Base-by-base conservation (phyloP, 2,329 filamentous ascomycete genomes). In the Sclerotinia glacialis region DNA sequence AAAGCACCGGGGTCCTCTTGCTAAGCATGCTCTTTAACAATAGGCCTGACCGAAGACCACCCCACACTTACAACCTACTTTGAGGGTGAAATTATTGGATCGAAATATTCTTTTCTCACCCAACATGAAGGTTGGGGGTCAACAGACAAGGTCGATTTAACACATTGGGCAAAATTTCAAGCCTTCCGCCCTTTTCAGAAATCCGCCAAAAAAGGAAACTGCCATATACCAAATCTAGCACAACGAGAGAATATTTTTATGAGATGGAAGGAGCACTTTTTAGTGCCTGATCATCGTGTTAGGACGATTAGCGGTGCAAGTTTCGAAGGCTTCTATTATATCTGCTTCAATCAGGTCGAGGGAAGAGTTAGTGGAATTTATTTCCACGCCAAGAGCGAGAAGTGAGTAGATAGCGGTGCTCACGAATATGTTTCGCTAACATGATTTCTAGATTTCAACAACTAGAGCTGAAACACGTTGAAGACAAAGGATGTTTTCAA, bases 311-410 rank as follows among this genome's bases (percentile, higher is more conserved):
- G 88, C 44, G 95, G 95, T 23, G 95, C 95, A 9, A 98, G 94
- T 75, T 99, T 98, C 68, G 95, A 99, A 76, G 95, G 95, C 0
- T 99, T 99, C 77, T 99, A 98, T 78, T 99, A 99, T 76, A 98
- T 99, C 72, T 97, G 93, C 80, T 98, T 98, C 81, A 97, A 98
- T 78, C 94, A 98, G 79, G 81, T 92, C 59, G 86, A 89, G 70
- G 95, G 94, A 9, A 89, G 85, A 70, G 90, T 99, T 50, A 93
- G 88, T 75, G 95, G 95, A 23, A 97, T 98, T 67, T 99, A 99
- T 79, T 99, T 97, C 78, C 95, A 99, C 80, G 91, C 92, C 16
- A 97, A 96, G 81, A 98, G 93, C 80, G 94, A 98, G 81, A 97
- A 94, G 92, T 97, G 79, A 80, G 90, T 85, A 44, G 7, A n/a